These are phyloP conservation scores for Mycosphaerella sp. DNA, from an alignment of 2,329 filamentous ascomycete species.

Conservation along the genomic window DNA sequence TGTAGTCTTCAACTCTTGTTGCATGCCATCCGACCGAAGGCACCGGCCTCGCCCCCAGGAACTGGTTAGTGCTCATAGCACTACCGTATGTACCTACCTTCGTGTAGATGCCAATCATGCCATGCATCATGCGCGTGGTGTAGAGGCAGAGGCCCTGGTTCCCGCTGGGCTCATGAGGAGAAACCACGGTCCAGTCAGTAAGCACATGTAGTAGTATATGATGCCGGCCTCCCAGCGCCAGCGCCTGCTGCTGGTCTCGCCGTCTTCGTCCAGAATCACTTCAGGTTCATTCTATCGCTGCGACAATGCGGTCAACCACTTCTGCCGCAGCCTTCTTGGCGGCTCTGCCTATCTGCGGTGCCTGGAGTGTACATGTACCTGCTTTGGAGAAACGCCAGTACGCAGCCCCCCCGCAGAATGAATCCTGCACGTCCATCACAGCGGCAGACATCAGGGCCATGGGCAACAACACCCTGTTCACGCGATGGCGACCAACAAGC, in stretches of 20 bases:
- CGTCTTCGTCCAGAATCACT: not conserved
- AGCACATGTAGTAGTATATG: no score
- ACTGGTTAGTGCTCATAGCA: not conserved
- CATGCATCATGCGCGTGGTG: not conserved
- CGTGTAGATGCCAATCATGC: not conserved
- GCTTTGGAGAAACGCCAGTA: not conserved
- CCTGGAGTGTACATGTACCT: not conserved
- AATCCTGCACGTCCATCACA: conserved; percentile 27
- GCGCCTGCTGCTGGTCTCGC: not conserved
- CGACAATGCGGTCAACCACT: conserved; percentile 13
- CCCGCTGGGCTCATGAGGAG: not conserved
- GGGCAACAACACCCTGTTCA: conserved; percentile 47
- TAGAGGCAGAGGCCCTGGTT: not conserved
- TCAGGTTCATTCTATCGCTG: no score
- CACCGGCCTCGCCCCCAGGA: no score
- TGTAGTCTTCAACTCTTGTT: no score
- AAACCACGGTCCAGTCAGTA: no score
- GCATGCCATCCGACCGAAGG: no score
- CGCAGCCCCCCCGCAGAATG: not conserved
- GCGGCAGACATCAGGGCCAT: conserved; percentile 30
- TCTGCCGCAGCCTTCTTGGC: conserved; percentile 11
- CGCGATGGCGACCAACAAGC: conserved; percentile 43
- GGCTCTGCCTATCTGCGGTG: conserved; percentile 5
- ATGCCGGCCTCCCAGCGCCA: conserved; percentile 2
- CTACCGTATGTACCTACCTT: no score